These are phyloP conservation scores for Colletotrichum sp. DNA, from an alignment of 2,329 filamentous ascomycete species.

Conservation along the genomic window DNA sequence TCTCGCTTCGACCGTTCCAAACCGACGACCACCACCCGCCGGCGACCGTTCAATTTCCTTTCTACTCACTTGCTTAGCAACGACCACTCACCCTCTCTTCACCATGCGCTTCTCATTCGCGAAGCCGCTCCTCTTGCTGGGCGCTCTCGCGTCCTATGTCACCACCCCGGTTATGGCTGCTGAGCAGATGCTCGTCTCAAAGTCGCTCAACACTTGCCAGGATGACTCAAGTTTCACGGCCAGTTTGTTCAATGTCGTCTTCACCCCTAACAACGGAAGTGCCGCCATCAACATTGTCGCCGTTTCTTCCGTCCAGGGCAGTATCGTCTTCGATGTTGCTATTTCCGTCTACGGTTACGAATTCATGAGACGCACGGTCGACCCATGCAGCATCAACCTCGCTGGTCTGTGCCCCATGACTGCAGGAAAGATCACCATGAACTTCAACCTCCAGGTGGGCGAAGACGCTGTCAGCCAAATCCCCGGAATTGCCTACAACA, in stretches of 20 bases:
- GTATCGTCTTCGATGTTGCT: slow-evolving; percentile 77
- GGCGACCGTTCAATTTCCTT: neutral
- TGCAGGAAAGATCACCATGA: slow-evolving; percentile 78
- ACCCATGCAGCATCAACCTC: slow-evolving; percentile 77
- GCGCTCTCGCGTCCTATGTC: slow-evolving; percentile 46
- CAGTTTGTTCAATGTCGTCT: slow-evolving; percentile 84
- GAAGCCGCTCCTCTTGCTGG: slow-evolving; percentile 49
- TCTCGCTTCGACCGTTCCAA: neutral
- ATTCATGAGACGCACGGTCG: slow-evolving; percentile 68
- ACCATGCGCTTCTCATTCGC: slow-evolving; percentile 53
- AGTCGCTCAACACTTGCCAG: slow-evolving; percentile 85
- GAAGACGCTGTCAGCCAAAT: slow-evolving; percentile 65
- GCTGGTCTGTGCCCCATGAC: slow-evolving; percentile 89
- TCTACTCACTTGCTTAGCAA: neutral
- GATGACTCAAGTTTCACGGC: slow-evolving; percentile 85
- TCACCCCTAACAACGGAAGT: slow-evolving; percentile 76
- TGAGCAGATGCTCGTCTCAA: slow-evolving; percentile 75
- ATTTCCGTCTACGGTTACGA: slow-evolving; percentile 84
- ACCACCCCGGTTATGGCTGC: slow-evolving; percentile 54
- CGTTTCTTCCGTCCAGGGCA: slow-evolving; percentile 81
- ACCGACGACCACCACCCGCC: neutral
- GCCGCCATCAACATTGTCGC: slow-evolving; percentile 78
- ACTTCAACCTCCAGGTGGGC: slow-evolving; percentile 70
- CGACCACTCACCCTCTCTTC: slow-evolving; percentile 20
- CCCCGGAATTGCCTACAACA: slow-evolving; percentile 84